A percentile compares a stretch with the other conserved stretches of the same genome.
Conservation (phyloP, 2,329 filamentous ascomycete genomes). For the Ophiocordyceps camponoti-leonardi region DNA sequence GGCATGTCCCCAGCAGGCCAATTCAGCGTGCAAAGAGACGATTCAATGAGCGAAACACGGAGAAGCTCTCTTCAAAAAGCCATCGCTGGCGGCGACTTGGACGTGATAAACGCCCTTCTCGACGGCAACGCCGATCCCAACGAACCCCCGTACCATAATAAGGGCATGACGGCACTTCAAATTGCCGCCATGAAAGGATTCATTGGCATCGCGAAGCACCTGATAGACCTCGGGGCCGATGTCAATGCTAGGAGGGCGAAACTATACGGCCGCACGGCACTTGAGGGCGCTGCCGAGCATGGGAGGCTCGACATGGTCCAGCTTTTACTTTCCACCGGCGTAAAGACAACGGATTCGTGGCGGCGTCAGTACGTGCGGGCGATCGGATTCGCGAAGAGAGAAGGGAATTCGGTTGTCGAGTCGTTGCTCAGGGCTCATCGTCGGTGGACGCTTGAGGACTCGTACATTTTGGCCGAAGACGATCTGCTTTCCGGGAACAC, state of each 20-base stretch:
- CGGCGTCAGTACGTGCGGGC: neutral
- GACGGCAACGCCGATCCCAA: neutral
- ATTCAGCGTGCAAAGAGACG: neutral
- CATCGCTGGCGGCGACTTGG: neutral
- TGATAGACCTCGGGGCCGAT: neutral
- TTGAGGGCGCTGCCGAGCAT: neutral
- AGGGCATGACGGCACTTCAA: neutral
- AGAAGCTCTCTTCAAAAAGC: neutral
- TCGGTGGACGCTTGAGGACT: neutral
- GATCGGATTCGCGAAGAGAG: neutral
- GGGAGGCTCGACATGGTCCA: neutral
- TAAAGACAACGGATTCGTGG: neutral
- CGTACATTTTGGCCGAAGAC: neutral
- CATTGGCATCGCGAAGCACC: neutral
- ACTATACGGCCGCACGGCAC: neutral
- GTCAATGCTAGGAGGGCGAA: neutral
- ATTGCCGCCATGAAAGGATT: neutral
- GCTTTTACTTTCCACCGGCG: neutral
- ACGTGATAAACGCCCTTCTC: neutral
- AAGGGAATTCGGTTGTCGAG: neutral
- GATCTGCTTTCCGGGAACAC: neutral
- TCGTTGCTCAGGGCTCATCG: neutral
- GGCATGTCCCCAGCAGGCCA: neutral
- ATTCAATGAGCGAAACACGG: neutral
- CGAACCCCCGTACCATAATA: neutral